These are phyloP conservation scores for Penicillium sp. DNA, from an alignment of 2,329 filamentous ascomycete genomes.

Conservation along the genomic window DNA sequence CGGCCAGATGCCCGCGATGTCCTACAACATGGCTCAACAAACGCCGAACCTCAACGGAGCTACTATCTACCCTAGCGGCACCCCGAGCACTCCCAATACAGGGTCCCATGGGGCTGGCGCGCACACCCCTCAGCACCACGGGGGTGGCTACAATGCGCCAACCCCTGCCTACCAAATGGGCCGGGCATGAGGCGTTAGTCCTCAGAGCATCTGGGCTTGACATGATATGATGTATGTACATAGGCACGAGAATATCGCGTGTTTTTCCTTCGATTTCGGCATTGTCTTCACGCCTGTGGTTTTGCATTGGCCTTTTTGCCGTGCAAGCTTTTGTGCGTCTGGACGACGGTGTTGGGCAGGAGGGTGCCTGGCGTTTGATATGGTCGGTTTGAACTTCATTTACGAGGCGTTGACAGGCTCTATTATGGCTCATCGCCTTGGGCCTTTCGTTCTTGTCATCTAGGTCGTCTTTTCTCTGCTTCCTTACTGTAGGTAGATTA, in stretches of 20 bases:
- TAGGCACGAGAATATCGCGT: constrained; percentile 31
- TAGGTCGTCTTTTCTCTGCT: constrained; percentile 8
- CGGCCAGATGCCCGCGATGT: constrained; percentile 59
- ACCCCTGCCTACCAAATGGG: constrained; percentile 66
- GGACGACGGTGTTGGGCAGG: constrained; percentile 27
- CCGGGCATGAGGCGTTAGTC: constrained; percentile 27
- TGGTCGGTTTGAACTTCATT: constrained; percentile 30
- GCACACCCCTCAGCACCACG: constrained; percentile 50
- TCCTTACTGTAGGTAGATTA: constrained; percentile 8
- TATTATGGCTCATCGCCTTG: constrained; percentile 1
- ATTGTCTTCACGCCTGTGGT: constrained; percentile 24
- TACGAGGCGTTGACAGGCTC: constrained; percentile 20
- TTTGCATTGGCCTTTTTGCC: constrained; percentile 24
- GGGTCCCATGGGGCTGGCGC: constrained; percentile 49
- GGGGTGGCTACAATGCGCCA: constrained; percentile 57
- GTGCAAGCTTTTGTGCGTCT: constrained; percentile 21
- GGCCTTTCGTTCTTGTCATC: constrained; percentile 14
- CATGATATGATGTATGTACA: constrained; percentile 40
- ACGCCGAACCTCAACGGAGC: constrained; percentile 55
- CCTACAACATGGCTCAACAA: constrained; percentile 46
- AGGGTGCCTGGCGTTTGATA: constrained; percentile 32
- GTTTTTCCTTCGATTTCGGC: constrained; percentile 26
- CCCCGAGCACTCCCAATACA: constrained; percentile 66
- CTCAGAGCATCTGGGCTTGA: constrained; percentile 15
- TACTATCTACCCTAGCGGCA: constrained; percentile 49